A percentile compares a stretch with the other conserved stretches of the same genome.
Conservation (phyloP, 768 basidiomycete genomes). For the Coprinellus micaceus region DNA sequence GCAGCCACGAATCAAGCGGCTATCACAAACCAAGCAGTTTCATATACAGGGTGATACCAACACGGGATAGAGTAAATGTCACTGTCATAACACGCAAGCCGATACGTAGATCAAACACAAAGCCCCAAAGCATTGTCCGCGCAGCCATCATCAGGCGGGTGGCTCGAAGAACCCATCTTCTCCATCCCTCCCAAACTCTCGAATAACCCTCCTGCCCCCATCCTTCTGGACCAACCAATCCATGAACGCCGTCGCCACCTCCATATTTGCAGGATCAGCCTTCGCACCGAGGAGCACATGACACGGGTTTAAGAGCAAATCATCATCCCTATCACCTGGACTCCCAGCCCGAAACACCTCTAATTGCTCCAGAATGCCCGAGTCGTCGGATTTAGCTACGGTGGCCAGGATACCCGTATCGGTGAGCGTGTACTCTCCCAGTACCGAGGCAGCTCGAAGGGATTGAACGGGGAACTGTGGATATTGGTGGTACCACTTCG, state of each 20-base stretch:
- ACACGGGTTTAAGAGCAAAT: constrained; percentile 44
- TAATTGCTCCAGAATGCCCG: constrained; percentile 28
- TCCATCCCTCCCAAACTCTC: background rate
- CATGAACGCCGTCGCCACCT: constrained; percentile 37
- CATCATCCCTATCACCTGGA: constrained; percentile 37
- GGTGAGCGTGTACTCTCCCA: constrained; percentile 52
- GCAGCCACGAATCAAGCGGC: no score
- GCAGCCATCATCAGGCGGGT: no score
- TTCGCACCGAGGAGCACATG: constrained; percentile 37
- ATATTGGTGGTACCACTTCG: constrained; percentile 60
- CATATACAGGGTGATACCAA: no score
- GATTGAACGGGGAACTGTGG: constrained; percentile 50
- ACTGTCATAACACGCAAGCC: no score
- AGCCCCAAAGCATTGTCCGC: no score
- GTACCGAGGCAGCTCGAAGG: constrained; percentile 40
- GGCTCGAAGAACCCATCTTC: no score
- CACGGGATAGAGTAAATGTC: no score
- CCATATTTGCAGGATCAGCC: constrained; percentile 20
- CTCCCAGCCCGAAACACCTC: constrained; percentile 38
- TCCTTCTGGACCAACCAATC: constrained; percentile 32
- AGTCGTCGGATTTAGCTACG: constrained; percentile 15
- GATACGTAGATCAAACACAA: no score
- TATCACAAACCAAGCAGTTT: no score
- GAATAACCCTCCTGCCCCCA: background rate
- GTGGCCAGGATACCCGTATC: constrained; percentile 51